Evolutionary conservation across 768 basidiomycete species (phyloP).

Genomic region (Mycena galopus): DNA sequence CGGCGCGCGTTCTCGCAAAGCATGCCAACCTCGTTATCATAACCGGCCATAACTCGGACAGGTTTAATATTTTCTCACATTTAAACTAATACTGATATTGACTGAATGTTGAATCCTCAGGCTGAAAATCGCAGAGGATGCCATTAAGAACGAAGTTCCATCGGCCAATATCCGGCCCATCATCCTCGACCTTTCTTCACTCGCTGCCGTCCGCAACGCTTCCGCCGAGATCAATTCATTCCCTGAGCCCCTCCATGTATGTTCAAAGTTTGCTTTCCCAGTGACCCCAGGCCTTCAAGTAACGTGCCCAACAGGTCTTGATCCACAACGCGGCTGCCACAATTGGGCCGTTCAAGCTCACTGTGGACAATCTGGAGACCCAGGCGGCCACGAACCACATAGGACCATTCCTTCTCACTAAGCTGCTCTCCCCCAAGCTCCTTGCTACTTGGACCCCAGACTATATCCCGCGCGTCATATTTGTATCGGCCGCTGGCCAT

Average conservation of each 20-base stretch:
- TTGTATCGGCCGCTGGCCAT: conserved; percentile 5
- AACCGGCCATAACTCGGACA: background rate
- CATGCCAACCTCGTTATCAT: conserved; percentile 5
- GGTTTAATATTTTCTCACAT: background rate
- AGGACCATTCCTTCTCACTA: conserved; percentile 12
- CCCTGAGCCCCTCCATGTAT: conserved; percentile 15
- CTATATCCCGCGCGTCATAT: conserved; percentile 9
- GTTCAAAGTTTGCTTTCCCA: background rate
- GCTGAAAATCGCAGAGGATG: conserved; percentile 9
- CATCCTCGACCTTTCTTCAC: conserved; percentile 11
- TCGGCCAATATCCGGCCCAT: background rate
- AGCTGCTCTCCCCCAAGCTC: background rate
- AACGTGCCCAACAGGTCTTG: background rate
- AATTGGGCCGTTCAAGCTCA: conserved; percentile 16
- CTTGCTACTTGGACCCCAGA: background rate
- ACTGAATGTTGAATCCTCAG: background rate
- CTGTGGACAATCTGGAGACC: conserved; percentile 10
- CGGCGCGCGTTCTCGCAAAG: conserved; percentile 4
- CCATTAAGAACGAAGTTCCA: conserved; percentile 12
- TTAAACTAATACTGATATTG: background rate
- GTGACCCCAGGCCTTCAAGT: background rate
- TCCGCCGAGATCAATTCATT: conserved; percentile 15
- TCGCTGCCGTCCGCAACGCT: conserved; percentile 11
- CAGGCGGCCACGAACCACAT: conserved; percentile 7
- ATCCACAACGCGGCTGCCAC: conserved; percentile 15